Evolutionary conservation across 1,139 yeast species (phyloP).

Genomic region (Candida dubliniensis): DNA sequence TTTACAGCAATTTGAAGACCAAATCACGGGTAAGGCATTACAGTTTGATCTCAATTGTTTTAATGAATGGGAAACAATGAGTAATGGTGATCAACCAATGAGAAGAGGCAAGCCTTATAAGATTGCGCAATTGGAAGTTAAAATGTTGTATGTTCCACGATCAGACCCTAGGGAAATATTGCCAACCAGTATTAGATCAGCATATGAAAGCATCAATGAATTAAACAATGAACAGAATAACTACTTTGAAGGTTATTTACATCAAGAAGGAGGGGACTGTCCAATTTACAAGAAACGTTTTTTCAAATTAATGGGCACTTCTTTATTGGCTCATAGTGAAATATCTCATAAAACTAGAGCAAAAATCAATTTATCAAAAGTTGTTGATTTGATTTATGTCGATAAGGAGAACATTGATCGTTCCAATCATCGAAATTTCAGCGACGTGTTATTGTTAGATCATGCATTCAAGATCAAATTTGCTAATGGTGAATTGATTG

Average conservation of each 20-base stretch:
- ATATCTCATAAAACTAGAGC: conserved; percentile 62
- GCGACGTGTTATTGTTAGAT: conserved; percentile 62
- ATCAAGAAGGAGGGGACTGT: conserved; percentile 82
- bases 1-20: conserved; percentile 57
- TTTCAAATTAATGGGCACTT: conserved; percentile 60
- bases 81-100: conserved; percentile 14
- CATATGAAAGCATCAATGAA: conserved; percentile 52
- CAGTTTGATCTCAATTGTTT: conserved; percentile 60
- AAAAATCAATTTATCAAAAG: conserved; percentile 63
- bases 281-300: conserved; percentile 60
- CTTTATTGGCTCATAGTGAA: conserved; percentile 66
- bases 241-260: conserved; percentile 58
- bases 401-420: conserved; percentile 43
- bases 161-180: conserved; percentile 54
- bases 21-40: conserved; percentile 53
- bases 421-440: conserved; percentile 51
- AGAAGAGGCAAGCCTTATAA: conserved; percentile 53
- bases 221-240: conserved; percentile 39
- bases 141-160: conserved; percentile 72
- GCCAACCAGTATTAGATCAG: conserved; percentile 65
- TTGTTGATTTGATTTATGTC: conserved; percentile 52
- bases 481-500: conserved; percentile 68
- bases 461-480: conserved; percentile 65
- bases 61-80: conserved; percentile 75
- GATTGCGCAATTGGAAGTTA: conserved; percentile 67